Base-by-base conservation (phyloP, 495 filamentous ascomycete genomes). In the Cudoniella acicularis region DNA sequence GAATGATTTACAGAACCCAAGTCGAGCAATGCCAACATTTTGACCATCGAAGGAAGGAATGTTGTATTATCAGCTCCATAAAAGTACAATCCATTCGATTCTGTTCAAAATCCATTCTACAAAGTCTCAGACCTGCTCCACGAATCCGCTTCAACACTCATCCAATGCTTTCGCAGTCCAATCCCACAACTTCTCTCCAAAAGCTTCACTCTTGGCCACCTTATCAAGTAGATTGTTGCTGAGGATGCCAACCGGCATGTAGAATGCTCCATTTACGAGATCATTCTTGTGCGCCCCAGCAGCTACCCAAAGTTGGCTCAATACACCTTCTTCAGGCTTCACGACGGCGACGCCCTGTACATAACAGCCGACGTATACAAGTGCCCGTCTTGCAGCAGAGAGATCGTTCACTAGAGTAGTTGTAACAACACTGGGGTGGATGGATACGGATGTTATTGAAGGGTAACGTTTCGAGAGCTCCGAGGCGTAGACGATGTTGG, bases 361-460 rank as follows among this genome's bases (percentile, higher is more conserved):
- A 21, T 46, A 56, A 8, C 77, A 0, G 13, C 61, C 36, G 13
- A 49, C 41, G 13, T 69, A 64, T n/a, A 69, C 62, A 21, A 76
- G 36, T 8, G 72, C 23, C 4, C 56, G 51, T 43, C 69, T 72
- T 3, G 61, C 57, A 1, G 65, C 47, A 30, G 45, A 18, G 2
- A 53, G 36, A 24, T 27, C 46, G 10, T 25, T 26, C 1, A 45
- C 42, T 27, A 62, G 30, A 18, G 26, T 42, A 9, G 59, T 62
- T 17, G 17, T 6, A 24, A 89, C 79, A 0, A 82, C 64, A 3
- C 89, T 88, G 0, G 89, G 89, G 52, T 91, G 85, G 0, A 89
- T 73, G 0, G 85, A 66, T 0, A 87, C 72, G 4, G 75, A 77
- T 0, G 70, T 75, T 42, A 88, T 79, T 40, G 76, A 69, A 0